Evolutionary conservation across 768 basidiomycete genomes (phyloP).

Genomic region (Mycena amicta): DNA sequence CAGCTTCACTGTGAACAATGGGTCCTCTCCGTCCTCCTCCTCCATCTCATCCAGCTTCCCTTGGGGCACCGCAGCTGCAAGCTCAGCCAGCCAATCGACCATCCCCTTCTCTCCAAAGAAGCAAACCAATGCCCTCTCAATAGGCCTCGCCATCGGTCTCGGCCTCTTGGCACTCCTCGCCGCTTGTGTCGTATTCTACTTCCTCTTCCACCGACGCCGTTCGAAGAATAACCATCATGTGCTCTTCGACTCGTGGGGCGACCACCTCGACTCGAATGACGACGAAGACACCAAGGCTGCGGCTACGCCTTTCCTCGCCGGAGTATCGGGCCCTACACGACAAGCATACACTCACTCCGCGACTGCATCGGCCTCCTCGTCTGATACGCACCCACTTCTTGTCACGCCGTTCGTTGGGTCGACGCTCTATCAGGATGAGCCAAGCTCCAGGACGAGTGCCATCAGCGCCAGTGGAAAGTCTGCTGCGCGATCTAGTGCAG

Average conservation of each 20-base stretch:
- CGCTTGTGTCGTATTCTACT: conserved; percentile 14
- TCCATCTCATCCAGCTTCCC: too few species aligned
- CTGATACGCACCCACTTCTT: neutral
- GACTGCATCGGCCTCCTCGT: neutral
- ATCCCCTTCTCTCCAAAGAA: neutral
- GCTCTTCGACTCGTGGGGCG: conserved; percentile 10
- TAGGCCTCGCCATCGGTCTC: conserved; percentile 4
- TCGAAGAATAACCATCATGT: neutral
- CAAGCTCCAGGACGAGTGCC: neutral
- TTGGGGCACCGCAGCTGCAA: neutral
- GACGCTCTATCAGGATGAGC: neutral
- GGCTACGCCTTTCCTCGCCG: conserved; percentile 5
- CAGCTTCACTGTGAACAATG: conserved; percentile 14
- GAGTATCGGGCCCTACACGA: neutral
- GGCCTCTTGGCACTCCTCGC: conserved; percentile 7
- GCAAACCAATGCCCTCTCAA: neutral
- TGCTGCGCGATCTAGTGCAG: neutral
- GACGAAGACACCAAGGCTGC: neutral
- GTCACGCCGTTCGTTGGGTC: neutral
- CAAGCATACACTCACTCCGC: conserved; percentile 1
- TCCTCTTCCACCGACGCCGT: conserved; percentile 13
- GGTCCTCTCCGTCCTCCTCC: conserved; percentile 1
- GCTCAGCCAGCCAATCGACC: neutral
- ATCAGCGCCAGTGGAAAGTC: too few species aligned
- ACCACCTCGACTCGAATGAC: neutral